Base-by-base conservation (phyloP, 1,139 yeast genomes). In the Sugiyamaella novakii region DNA sequence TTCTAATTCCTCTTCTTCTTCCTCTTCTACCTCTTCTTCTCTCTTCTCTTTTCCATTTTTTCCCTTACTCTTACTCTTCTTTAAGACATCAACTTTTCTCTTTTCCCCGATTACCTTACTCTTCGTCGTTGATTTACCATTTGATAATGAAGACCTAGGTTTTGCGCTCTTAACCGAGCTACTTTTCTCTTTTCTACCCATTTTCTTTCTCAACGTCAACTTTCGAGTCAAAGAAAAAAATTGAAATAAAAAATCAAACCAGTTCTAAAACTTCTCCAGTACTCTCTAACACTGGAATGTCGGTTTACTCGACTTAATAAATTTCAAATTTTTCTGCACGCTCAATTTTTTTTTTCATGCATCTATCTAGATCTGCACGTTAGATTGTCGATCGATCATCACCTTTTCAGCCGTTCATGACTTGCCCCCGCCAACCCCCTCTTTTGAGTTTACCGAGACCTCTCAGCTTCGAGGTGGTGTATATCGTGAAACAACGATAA, bases 1-100 rank as follows among this genome's bases (percentile, higher is more conserved):
- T 28, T 58, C 59, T n/a, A 43, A 56, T 14, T 50, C 52, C 12
- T 56, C 57, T 17, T 59, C 60, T 11, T 55, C 58, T 8, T 52
- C 49, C 35, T 54, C 54, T 27, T 25, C 53, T 45, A 51, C 52
- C 43, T 39, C 33, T 37, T 55, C 55, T 25, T 46, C 27, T 40
- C 27, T 36, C 49, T 34, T 43, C 47, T 15, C 52, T 31, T 41
- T 24, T 24, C n/a, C 11, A 37, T n/a, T 33, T 49, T 40, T 53
- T 10, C 33, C 43, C 49, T 40, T 52, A 10, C 37, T 44, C 48
- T 47, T 52, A 41, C 44, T 37, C 47, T 53, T 51, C 39, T 52
- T 53, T 33, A 51, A 30, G 21, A 42, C 44, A 25, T 48, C 49
- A 30, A 31, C 33, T 36, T 41, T 46, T 15, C 19, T 35, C 10